A percentile compares a stretch with the other conserved stretches of the same genome.
These are phyloP conservation scores for Backusella australiensis DNA, from an alignment of 192 early-diverging fungal species.

Conservation along the genomic window DNA sequence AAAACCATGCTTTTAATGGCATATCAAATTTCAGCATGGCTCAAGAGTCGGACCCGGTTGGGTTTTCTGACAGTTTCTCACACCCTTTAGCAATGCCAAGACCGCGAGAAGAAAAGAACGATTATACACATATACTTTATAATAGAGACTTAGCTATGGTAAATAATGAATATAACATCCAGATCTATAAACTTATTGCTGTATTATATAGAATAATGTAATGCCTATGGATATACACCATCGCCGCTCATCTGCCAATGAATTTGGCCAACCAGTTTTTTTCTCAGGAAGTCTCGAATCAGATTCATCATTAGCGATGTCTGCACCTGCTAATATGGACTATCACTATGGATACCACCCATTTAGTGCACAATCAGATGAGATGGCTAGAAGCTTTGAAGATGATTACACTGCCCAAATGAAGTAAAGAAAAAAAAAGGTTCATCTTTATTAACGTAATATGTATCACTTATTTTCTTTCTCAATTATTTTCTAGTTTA, in stretches of 20 bases:
- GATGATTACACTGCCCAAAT: conserved; percentile 33
- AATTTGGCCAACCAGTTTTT: neutral
- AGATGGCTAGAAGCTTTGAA: conserved; percentile 26
- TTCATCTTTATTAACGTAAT: neutral
- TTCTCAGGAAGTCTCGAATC: conserved; percentile 4
- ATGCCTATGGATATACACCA: conserved; percentile 8
- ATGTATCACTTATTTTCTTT: neutral
- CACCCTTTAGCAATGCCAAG: neutral
- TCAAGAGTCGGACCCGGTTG: neutral
- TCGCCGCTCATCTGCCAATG: conserved; percentile 5
- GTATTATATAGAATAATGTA: neutral
- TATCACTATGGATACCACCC: conserved; percentile 15
- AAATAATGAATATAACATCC: neutral
- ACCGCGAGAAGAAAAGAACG: neutral
- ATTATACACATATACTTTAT: neutral
- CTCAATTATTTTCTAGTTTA: conserved; percentile 25
- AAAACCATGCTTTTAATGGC: neutral
- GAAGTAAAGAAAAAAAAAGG: conserved; percentile 29
- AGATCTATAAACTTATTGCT: neutral
- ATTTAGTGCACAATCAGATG: neutral
- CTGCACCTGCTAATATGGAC: conserved; percentile 33
- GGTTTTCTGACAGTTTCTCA: neutral
- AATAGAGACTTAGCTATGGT: neutral
- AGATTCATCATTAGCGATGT: conserved; percentile 21
- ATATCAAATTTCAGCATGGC: neutral